A percentile compares a stretch with the other conserved stretches of the same genome.
Conservation (phyloP, 2,329 filamentous ascomycete species). For the Nigrospora osmanthi region DNA sequence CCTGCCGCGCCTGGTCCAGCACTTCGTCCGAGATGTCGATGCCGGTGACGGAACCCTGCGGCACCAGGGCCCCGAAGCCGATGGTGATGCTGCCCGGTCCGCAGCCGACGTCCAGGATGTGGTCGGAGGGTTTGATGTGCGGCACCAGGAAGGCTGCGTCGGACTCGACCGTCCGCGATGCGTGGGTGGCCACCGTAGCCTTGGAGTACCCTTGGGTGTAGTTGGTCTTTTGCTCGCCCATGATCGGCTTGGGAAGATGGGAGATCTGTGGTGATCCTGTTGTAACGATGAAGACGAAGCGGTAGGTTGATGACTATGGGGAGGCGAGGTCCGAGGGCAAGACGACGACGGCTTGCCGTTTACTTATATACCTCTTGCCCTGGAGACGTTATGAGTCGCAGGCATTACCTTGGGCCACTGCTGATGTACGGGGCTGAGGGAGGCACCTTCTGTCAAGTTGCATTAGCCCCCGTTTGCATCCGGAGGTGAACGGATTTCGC, state of each 20-base stretch:
- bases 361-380: too few species aligned
- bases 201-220: conserved; percentile 32
- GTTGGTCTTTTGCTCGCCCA: background rate
- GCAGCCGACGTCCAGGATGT: conserved; percentile 38
- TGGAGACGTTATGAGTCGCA: too few species aligned
- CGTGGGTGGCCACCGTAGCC: conserved; percentile 27
- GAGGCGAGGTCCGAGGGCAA: too few species aligned
- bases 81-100: conserved; percentile 41
- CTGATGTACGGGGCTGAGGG: too few species aligned
- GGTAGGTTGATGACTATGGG: too few species aligned
- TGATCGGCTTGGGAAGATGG: background rate
- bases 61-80: conserved; percentile 29
- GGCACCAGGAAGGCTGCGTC: conserved; percentile 35
- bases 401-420: too few species aligned
- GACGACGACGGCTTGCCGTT: too few species aligned
- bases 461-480: too few species aligned
- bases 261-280: too few species aligned
- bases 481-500: too few species aligned
- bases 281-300: too few species aligned
- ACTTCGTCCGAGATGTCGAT: conserved; percentile 26
- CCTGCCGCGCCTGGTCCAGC: conserved; percentile 19
- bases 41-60: conserved; percentile 29
- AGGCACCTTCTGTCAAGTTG: too few species aligned
- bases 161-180: conserved; percentile 31
- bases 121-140: conserved; percentile 26